Evolutionary conservation across 208 protist genomes (phyloP), one percentile per base, ranked within the genome.

Genomic region (Borovskyia barvae): DNA sequence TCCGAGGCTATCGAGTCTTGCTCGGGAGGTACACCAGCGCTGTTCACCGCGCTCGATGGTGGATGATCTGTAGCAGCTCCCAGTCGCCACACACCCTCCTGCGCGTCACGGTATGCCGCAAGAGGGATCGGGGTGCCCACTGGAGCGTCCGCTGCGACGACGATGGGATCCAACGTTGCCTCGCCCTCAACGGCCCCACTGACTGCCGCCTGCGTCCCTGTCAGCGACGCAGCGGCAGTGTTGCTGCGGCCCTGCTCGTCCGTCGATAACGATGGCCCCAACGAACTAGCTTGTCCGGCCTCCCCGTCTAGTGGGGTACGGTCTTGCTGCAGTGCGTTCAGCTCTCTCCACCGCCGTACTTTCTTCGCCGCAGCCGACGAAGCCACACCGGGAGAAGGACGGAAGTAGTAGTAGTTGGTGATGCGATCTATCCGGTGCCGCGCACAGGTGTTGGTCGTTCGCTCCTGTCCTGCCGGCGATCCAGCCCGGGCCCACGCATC

Each of bases 331-430:
- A n/a, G n/a, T n/a, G n/a, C n/a, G n/a, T n/a, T n/a, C n/a, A n/a
- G n/a, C n/a, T n/a, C n/a, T n/a, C n/a, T n/a, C n/a, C n/a, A n/a
- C n/a, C n/a, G n/a, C n/a, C n/a, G n/a, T n/a, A n/a, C n/a, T n/a
- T n/a, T n/a, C n/a, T n/a, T n/a, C n/a, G n/a, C n/a, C n/a, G n/a
- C n/a, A 56, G 39, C 30, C 12, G 36, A 19, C 3, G 62, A 37
- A 2, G 35, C 57, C 40, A 71, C 43, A 4, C 50, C 35, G 1
- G 43, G 59, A 3, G 80, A 73, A 11, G 80, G 78, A 14, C 73
- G 32, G 60, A 87, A 90, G 54, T 93, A 93, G 66, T 59, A 88
- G 45, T 79, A 80, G 66, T 93, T 93, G 1, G 87, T 89, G 55
- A 62, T 30, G n/a, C 43, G 50, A 22, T 77, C 74, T 37, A 54